Conservation (phyloP, 2,329 filamentous ascomycete species). For the Claviceps sp. region DNA sequence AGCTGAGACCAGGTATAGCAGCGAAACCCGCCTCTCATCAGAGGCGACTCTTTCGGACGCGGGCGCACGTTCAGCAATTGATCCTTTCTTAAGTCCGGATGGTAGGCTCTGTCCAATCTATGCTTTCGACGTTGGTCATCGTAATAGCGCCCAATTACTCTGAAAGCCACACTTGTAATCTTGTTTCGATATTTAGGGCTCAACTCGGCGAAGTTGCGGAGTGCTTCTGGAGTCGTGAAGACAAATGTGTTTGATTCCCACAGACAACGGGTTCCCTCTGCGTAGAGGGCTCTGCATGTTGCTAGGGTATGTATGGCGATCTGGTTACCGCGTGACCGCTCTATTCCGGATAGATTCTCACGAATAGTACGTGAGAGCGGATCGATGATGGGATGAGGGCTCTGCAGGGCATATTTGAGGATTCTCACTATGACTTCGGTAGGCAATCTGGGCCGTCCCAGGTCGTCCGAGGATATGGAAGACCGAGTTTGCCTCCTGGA, state of each 20-base stretch:
- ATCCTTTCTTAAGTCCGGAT: conserved; percentile 28
- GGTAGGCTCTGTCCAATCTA: conserved; percentile 28
- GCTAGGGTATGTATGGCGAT: conserved; percentile 40
- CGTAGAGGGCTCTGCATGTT: conserved; percentile 35
- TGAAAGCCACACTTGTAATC: conserved; percentile 34
- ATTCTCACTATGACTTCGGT: conserved; percentile 40
- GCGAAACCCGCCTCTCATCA: conserved; percentile 38
- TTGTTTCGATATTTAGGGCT: conserved; percentile 26
- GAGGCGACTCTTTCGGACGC: conserved; percentile 30
- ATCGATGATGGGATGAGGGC: conserved; percentile 37
- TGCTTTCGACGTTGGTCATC: conserved; percentile 34
- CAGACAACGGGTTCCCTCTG: conserved; percentile 35
- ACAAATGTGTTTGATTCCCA: conserved; percentile 40
- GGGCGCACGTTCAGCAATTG: conserved; percentile 28
- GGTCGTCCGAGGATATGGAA: conserved; percentile 16
- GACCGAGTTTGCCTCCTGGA: conserved; percentile 22
- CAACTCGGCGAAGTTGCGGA: conserved; percentile 36
- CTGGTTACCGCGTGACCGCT: conserved; percentile 31
- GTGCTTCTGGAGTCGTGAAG: conserved; percentile 38
- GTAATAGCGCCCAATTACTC: conserved; percentile 42
- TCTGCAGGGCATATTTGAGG: conserved; percentile 36
- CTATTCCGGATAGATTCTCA: conserved; percentile 29
- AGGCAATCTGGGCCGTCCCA: conserved; percentile 30
- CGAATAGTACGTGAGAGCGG: conserved; percentile 32
- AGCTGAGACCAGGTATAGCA: conserved; percentile 42